Conservation (phyloP, 2,329 filamentous ascomycete species). For the Dissoconium aciculare region DNA sequence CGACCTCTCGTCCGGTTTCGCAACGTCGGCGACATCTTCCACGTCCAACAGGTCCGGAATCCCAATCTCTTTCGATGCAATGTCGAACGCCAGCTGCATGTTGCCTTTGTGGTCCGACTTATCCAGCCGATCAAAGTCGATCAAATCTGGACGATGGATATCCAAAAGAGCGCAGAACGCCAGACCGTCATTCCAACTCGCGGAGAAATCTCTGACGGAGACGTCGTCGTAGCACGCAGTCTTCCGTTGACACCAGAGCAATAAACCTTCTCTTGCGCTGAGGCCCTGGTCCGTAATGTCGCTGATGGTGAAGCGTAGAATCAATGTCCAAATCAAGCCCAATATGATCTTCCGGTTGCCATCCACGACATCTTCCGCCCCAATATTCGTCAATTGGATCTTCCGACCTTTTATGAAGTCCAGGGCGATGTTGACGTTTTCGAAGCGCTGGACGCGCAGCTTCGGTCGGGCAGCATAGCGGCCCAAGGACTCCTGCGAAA, state of each 20-base stretch:
- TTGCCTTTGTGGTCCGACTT: constrained; percentile 90
- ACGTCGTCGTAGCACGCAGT: constrained; percentile 97
- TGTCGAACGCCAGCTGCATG: constrained; percentile 96
- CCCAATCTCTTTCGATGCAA: constrained; percentile 88
- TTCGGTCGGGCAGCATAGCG: constrained; percentile 95
- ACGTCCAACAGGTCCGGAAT: constrained; percentile 93
- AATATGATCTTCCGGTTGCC: constrained; percentile 96
- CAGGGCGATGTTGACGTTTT: constrained; percentile 92
- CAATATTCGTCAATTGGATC: constrained; percentile 97
- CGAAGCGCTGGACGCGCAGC: constrained; percentile 88
- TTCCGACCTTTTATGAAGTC: constrained; percentile 80
- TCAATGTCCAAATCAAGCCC: constrained; percentile 94
- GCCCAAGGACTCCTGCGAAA: constrained; percentile 85
- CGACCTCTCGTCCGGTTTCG: constrained; percentile 87
- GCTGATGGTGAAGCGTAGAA: constrained; percentile 94
- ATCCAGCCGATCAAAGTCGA: constrained; percentile 89
- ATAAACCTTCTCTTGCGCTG: constrained; percentile 87
- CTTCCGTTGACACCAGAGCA: constrained; percentile 96
- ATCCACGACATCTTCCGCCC: constrained; percentile 94
- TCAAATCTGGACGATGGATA: constrained; percentile 91
- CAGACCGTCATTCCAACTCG: constrained; percentile 92
- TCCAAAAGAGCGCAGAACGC: constrained; percentile 93
- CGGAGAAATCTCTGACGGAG: constrained; percentile 84
- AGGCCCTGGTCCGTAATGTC: constrained; percentile 97
- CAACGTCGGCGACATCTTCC: constrained; percentile 93